Conservation (phyloP, 345 rosid species). For the Nephelium lappaceum region DNA sequence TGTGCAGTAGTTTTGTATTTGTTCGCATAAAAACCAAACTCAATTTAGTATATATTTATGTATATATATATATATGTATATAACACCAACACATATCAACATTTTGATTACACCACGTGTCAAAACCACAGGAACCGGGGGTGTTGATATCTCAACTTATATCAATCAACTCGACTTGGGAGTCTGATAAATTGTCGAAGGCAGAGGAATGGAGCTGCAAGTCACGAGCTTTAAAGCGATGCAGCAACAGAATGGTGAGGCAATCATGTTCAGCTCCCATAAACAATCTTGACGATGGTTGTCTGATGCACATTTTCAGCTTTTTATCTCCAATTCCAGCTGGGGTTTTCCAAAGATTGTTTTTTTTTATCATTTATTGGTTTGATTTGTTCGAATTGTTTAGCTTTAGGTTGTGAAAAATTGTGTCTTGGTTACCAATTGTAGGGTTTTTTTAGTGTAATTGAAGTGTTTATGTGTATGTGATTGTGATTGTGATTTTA, state of each 20-base stretch:
- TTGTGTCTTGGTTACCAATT: not conserved
- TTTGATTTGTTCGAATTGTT: constrained; percentile 3
- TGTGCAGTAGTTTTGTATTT: too few species aligned
- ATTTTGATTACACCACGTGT: too few species aligned
- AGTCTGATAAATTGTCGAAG: not conserved
- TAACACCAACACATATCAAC: too few species aligned
- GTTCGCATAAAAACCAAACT: too few species aligned
- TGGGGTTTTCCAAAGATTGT: constrained; percentile 3
- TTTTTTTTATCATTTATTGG: not conserved
- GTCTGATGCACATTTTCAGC: constrained; percentile 98
- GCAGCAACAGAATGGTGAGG: not conserved
- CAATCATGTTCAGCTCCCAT: constrained; percentile 39
- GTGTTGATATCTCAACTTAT: too few species aligned
- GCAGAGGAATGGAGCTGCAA: not conserved
- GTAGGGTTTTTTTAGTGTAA: not conserved
- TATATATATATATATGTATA: too few species aligned
- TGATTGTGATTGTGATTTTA: too few species aligned
- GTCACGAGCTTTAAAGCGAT: not conserved
- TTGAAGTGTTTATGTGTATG: not conserved
- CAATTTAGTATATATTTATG: too few species aligned
- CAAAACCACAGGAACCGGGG: too few species aligned
- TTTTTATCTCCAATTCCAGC: constrained; percentile 95
- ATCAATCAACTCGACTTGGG: not conserved
- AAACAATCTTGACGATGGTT: constrained; percentile 91
- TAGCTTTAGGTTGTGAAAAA: not conserved